Conservation (phyloP, 441 rosid species). For the Gossypium trilobum region DNA sequence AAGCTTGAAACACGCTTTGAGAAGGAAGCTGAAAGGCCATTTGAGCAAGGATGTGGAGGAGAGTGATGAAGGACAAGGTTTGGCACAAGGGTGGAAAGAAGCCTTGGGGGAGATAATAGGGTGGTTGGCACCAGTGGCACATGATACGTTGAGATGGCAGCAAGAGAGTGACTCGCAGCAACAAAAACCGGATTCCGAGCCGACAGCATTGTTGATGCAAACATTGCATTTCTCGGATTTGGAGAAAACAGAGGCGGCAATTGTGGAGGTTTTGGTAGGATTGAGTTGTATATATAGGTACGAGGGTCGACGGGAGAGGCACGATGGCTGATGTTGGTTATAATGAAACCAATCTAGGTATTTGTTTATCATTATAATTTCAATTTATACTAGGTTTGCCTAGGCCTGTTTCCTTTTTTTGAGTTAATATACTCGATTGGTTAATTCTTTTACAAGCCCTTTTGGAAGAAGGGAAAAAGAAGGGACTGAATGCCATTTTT, state of each 20-base stretch:
- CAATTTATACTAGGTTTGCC: neutral
- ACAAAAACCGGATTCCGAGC: constrained; percentile 28
- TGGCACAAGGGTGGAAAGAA: constrained; percentile 38
- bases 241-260: constrained; percentile 48
- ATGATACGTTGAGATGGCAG: constrained; percentile 44
- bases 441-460: neutral
- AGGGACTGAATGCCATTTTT: neutral
- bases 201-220: constrained; percentile 34
- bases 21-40: constrained; percentile 25
- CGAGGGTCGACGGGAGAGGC: constrained; percentile 13
- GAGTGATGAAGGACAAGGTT: neutral
- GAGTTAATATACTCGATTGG: neutral
- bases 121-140: constrained; percentile 45
- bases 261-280: constrained; percentile 45
- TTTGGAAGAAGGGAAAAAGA: neutral
- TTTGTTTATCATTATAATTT: neutral
- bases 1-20: constrained; percentile 22
- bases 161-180: constrained; percentile 35
- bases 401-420: neutral
- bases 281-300: constrained; percentile 33
- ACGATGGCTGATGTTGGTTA: neutral
- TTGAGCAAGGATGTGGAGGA: constrained; percentile 11
- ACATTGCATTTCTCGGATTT: constrained; percentile 40
- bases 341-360: neutral
- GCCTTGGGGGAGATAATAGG: constrained; percentile 31